Conservation (phyloP, 331 rosid genomes). For the Ulmus americana region DNA sequence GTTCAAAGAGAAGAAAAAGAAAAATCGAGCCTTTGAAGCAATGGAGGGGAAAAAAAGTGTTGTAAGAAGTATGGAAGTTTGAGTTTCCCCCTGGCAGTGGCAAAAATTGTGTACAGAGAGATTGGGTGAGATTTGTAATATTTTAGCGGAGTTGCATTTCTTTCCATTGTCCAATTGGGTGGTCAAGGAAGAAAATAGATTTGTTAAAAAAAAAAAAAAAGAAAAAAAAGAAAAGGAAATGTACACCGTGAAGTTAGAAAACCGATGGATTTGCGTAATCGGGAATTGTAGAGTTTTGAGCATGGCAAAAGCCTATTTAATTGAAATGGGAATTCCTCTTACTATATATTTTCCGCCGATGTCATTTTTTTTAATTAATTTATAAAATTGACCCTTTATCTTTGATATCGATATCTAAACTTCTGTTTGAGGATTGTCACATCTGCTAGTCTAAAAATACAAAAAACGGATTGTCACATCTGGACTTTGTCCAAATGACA, state of each 20-base stretch:
- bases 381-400: no score
- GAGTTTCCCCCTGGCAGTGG: conserved; percentile 37
- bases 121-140: conserved; percentile 70
- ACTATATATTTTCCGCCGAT: conserved; percentile 14
- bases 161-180: conserved; percentile 44
- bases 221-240: conserved; percentile 12
- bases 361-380: no score
- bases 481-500: no score
- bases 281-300: conserved; percentile 77
- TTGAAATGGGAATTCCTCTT: conserved; percentile 64
- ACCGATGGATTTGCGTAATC: conserved; percentile 56
- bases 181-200: conserved; percentile 33
- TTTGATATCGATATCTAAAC: no score
- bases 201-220: conserved; percentile 20
- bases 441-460: no score
- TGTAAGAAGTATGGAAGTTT: conserved; percentile 27
- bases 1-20: neutral
- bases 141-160: conserved; percentile 57
- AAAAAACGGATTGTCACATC: no score
- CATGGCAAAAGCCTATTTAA: conserved; percentile 50
- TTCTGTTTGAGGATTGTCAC: no score
- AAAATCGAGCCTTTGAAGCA: conserved; percentile 19
- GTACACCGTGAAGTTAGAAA: conserved; percentile 52
- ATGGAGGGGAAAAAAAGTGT: conserved; percentile 24
- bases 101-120: conserved; percentile 62